Conservation (phyloP, 2,329 filamentous ascomycete genomes). For the Tolypocladium tundrense region DNA sequence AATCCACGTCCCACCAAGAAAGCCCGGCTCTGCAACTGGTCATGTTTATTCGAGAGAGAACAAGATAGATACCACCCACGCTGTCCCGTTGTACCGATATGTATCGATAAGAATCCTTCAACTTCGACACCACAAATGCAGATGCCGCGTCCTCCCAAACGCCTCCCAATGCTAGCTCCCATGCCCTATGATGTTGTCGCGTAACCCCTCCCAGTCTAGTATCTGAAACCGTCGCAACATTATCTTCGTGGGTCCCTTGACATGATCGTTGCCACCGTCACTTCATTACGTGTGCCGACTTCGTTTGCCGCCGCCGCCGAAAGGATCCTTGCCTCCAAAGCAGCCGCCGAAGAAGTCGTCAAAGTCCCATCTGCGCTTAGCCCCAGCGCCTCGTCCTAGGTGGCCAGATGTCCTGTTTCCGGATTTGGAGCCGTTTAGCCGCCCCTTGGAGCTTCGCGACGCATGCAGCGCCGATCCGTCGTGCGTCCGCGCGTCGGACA, state of each 20-base stretch:
- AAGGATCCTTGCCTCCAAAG: constrained; percentile 51
- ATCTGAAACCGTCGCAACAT: constrained; percentile 2
- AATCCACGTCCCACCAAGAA: neutral
- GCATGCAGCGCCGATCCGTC: constrained; percentile 20
- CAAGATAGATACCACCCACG: neutral
- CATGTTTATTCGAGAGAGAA: neutral
- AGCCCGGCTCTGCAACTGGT: neutral
- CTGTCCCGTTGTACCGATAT: neutral
- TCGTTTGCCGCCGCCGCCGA: constrained; percentile 38
- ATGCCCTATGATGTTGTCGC: constrained; percentile 22
- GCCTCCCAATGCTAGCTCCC: constrained; percentile 25
- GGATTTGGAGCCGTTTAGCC: constrained; percentile 15
- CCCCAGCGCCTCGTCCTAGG: constrained; percentile 54
- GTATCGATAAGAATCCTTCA: neutral
- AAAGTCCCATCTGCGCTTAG: constrained; percentile 64
- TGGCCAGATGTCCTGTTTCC: constrained; percentile 23
- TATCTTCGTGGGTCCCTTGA: constrained; percentile 2
- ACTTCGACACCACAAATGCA: constrained; percentile 8
- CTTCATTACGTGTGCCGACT: constrained; percentile 31
- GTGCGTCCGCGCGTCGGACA: constrained; percentile 40
- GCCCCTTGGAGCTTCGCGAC: constrained; percentile 16
- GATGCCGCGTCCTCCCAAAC: constrained; percentile 22
- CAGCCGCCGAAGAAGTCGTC: constrained; percentile 67
- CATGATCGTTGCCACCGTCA: constrained; percentile 4
- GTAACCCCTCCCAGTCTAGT: constrained; percentile 10